Base-by-base conservation (phyloP, 148 eudicot genomes). In the Amaranthus cruentus region DNA sequence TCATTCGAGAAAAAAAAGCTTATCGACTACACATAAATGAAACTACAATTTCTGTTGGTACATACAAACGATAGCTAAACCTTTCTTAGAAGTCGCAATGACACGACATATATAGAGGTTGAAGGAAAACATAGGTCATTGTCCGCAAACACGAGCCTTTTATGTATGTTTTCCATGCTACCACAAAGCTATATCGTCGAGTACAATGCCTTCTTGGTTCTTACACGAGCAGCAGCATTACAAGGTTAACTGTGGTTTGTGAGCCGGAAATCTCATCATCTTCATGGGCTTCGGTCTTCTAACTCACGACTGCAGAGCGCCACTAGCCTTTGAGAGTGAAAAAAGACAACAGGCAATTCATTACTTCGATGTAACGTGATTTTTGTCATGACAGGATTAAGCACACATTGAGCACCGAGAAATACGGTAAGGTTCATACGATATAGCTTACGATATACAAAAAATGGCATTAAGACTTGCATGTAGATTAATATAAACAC, bases 231-330 rank as follows among this genome's bases (percentile, higher is more conserved):
- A 71, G 65, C 47, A 43, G 38, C 55, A 58, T 15, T 57, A 58
- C 8, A 55, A 15, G 47, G 66, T 63, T 13, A 49, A 58, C 46
- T 72, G 68, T 66, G 62, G 42, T 54, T 61, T 42, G 7, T 47
- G 47, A 65, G 52, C 52, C 46, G 3, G 8, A 55, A 50, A 44
- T 38, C 63, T 43, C 52, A 9, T 44, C 6, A 44, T 55, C 63
- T 66, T 53, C 44, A 66, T 4, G 10, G 57, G 47, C 69, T 73
- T 55, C 76, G 10, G 57, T 44, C 69, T 73, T 55, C 76, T 63
- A 51, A 64, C 15, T 3, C 11, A 28, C 47, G 77, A 54, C 7
- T 54, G 61, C 43, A 46, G 72, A 62, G 38, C 38, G 57, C 69
- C 5, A 42, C 2, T 42, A 54, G 46, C 14, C 72, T 43, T 53